Base-by-base conservation (phyloP, 2,329 filamentous ascomycete genomes). In the Epicoccum nigrum region DNA sequence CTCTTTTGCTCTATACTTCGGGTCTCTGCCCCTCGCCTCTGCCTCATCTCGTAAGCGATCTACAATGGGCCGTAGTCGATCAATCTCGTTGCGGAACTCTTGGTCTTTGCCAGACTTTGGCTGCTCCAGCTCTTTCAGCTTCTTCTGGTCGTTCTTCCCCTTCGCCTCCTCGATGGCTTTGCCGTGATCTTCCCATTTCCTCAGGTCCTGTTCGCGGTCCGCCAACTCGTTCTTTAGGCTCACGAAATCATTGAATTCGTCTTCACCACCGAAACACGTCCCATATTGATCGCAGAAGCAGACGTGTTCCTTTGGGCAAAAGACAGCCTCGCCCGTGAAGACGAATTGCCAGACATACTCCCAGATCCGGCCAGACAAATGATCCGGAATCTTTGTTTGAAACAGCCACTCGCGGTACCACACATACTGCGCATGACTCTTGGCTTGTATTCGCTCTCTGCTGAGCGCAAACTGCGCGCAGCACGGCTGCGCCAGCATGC, bases 281-380 rank as follows among this genome's bases (percentile, higher is more conserved):
- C 85, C 85, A 41, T 81, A 87, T 5, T 82, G 83, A 53, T 87
- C 84, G 64, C 85, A 87, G 54, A 85, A 84, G 70, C 85, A 87
- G 0, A 80, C 69, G 48, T 81, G 76, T 70, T 84, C 80, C 37
- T 73, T 70, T 0, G 80, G 79, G 58, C 81, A 83, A 44, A 76
- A 74, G 8, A 78, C 66, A 4, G 76, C 73, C 13, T 74, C 54
- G 1, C 79, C 81, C 0, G 82, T 81, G 64, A 86, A 87, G 12
- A 86, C 76, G 51, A 79, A 83, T 52, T 86, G 83, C 84, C 84
- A 87, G 1, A 85, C 69, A 62, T 86, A 86, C 65, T 87, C 84
- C 75, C 83, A 86, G 13, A 86, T 76, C 2, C 84, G 77, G 2
- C 84, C 84, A 11, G 80, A 81, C 16, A 86, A 73, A 33, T 77